Evolutionary conservation across 768 basidiomycete genomes (phyloP), one percentile per base, ranked within the genome.

Genomic region (Grammothele lineata): DNA sequence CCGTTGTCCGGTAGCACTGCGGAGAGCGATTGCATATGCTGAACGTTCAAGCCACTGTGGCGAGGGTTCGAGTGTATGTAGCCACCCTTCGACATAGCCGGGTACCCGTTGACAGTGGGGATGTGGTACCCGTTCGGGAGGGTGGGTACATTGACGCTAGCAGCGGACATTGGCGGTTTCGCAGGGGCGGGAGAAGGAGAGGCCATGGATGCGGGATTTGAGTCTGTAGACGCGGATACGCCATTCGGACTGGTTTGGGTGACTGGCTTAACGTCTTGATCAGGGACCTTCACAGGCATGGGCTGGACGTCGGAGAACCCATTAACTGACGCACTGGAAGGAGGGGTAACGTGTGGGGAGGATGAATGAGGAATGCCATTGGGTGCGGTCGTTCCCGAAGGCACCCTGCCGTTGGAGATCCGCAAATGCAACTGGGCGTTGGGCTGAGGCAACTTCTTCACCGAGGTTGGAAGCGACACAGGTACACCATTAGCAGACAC

Each of bases 371-470:
- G 40, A 2, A 34, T 26, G 18, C 36, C 47, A 18, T 41, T 43
- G 6, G 41, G 33, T 14, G n/a, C 22, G 15, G 7, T 7, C 14
- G 8, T 14, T 7, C 27, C 27, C 7, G 27, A 30, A 30, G 14
- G 27, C 27, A 30, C 77, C 23, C 70, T 75, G 46, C 74, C 76
- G 19, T 76, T 78, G 0, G 81, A 79, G 30, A 81, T 79, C 35
- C 82, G 76, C 68, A 81, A 73, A 35, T 81, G 82, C 1, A 81
- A 76, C 2, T 76, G 64, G 0, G 67, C 62, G 17, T 66, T 64
- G 12, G 82, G 75, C 0, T 78, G 64, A 4, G 67, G 78, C 68
- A 85, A 74, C 59, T 78, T 76, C 69, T 83, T 83, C 58, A 80
- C 63, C 43, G 78, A 79, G 11, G 80, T 73, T 38, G 75, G 74